phyloP scores from a whole-genome alignment of 2,329 filamentous ascomycete genomes.

The Rachicladosporium sp. region DNA sequence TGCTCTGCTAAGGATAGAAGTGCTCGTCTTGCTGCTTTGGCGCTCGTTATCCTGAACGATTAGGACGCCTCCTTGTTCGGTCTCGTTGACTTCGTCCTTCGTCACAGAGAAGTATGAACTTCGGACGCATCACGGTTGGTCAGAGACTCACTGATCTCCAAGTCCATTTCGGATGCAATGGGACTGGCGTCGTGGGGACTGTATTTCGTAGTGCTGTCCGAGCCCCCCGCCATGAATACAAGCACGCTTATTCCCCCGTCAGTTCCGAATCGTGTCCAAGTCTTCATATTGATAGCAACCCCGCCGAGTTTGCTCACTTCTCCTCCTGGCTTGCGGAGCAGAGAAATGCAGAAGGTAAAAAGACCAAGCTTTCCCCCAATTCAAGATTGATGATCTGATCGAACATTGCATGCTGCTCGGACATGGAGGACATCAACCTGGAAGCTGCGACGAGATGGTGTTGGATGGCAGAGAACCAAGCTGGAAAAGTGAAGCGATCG shows the following conservation, averaged over 20 bases:
- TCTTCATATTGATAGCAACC: constrained; percentile 17
- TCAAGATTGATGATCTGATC: constrained; percentile 17
- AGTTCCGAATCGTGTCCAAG: constrained; percentile 14
- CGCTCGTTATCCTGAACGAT: too few species aligned
- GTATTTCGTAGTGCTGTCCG: too few species aligned
- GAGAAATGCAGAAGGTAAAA: constrained; percentile 20
- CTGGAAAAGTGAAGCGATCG: constrained; percentile 57
- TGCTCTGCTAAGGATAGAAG: too few species aligned
- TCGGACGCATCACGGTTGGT: too few species aligned
- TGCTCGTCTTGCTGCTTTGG: too few species aligned
- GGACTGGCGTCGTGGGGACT: too few species aligned
- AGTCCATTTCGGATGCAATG: too few species aligned
- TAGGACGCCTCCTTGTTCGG: too few species aligned
- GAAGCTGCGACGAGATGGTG: constrained; percentile 36
- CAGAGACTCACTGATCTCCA: too few species aligned
- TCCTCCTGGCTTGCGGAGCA: constrained; percentile 7
- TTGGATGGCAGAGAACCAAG: constrained; percentile 43
- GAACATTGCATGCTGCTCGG: constrained; percentile 13
- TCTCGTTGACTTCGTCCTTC: too few species aligned
- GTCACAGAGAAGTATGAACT: too few species aligned
- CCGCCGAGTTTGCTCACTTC: constrained; percentile 9
- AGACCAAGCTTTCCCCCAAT: constrained; percentile 23
- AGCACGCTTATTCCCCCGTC: constrained; percentile 6
- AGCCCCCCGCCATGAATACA: not conserved
- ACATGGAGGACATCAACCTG: not conserved